These are phyloP conservation scores for Colletotrichum ledebouriae DNA, from an alignment of 2,329 filamentous ascomycete genomes.

Conservation along the genomic window DNA sequence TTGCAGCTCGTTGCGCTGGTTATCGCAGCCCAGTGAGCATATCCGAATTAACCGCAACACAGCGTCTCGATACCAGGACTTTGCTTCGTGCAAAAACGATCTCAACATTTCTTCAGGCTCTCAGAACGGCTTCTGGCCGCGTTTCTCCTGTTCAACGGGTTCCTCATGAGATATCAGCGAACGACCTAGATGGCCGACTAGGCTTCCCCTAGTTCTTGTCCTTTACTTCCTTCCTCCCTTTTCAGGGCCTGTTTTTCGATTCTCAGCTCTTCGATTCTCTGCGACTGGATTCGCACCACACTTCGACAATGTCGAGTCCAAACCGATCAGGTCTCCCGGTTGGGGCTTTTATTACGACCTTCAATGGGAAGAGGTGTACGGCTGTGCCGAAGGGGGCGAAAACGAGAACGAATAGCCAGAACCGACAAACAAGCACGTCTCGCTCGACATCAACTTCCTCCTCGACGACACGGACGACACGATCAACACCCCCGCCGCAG, in stretches of 20 bases:
- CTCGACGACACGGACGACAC: constrained; percentile 32
- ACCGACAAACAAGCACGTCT: constrained; percentile 31
- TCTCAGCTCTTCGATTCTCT: constrained; percentile 46
- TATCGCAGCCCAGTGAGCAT: not conserved
- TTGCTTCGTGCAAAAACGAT: constrained; percentile 1
- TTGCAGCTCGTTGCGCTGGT: constrained; percentile 8
- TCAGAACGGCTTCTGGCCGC: constrained; percentile 18
- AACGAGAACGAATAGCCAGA: constrained; percentile 33
- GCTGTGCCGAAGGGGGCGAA: constrained; percentile 58
- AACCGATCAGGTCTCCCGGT: constrained; percentile 53
- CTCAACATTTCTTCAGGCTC: not conserved
- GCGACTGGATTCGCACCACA: constrained; percentile 62
- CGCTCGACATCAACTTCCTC: constrained; percentile 16
- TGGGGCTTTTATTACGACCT: constrained; percentile 63
- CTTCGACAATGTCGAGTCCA: constrained; percentile 57
- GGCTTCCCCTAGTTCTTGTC: constrained; percentile 45
- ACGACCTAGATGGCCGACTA: constrained; percentile 42
- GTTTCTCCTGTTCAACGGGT: constrained; percentile 23
- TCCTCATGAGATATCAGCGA: constrained; percentile 35
- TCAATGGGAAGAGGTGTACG: constrained; percentile 67
- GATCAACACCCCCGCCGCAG: constrained; percentile 25
- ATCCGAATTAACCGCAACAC: not conserved
- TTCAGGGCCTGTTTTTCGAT: constrained; percentile 19
- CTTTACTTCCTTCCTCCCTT: constrained; percentile 44
- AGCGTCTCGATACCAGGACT: not conserved